Evolutionary conservation across 2,329 filamentous ascomycete genomes (phyloP), one percentile per base, ranked within the genome.

Genomic region (Sclerotinia trifoliorum): DNA sequence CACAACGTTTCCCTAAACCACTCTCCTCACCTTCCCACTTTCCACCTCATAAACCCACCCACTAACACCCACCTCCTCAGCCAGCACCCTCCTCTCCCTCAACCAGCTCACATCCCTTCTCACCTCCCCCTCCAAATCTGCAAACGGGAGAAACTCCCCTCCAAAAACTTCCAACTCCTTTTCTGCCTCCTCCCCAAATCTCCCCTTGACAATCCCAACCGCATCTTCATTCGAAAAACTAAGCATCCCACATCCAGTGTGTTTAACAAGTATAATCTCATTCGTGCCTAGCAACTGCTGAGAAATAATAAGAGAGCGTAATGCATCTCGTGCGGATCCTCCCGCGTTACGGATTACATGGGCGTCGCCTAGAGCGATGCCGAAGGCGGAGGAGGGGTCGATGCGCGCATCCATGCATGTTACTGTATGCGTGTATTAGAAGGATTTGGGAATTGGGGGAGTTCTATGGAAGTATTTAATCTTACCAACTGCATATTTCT

Each of bases 381-480:
- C 89, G 66, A 93, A 89, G 1, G 89, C 89, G 17, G 84, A 81
- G 3, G 86, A 84, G 0, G 91, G 87, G 74, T 94, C 84, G 73
- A 88, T 81, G 64, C 91, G 87, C 6, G 92, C 90, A 75, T 95
- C 91, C 91, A 95, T 95, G 79, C 92, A 95, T 0, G 90, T 91
- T 56, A 94, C 84, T 85, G 39, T 26, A 2, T 21, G 10, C 24
- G 3, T 21, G 10, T 63, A 63, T 72, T 65, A 71, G 60, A 19
- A 21, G 56, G 42, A n/a, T n/a, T 39, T 11, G 15, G 11, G 55
- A 67, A 17, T 24, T 13, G 5, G 17, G 56, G 68, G 67, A 55
- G 54, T 39, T 78, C 72, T 6, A 26, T 63, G 8, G 61, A 39
- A 56, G 57, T 29, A 75, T 81, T 46, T 2, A 29, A 3, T 29